Base-by-base conservation (phyloP, 1,139 yeast species). In the Candida buenavistaensis region DNA sequence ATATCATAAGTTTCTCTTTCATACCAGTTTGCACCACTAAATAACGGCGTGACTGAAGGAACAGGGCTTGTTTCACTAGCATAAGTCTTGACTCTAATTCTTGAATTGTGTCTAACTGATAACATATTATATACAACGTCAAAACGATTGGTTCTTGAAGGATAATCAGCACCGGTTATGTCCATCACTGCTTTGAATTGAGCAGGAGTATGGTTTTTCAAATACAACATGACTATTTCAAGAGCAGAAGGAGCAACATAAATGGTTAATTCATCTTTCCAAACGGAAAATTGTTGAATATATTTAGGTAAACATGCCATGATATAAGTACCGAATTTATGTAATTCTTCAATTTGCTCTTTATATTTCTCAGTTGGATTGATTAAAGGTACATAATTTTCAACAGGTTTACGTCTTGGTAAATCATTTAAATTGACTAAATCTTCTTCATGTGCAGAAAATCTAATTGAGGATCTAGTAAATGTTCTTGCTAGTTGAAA, bases 1-100 rank as follows among this genome's bases (percentile, higher is more conserved):
- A 86, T 72, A 57, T 86, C 95, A 59, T 84, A 86, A 10, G 94
- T 80, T 61, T 86, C 95, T 61, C 95, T 78, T 66, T 86, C 95
- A 56, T 78, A 83, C 96, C 96, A 87, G 65, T 87, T 86, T 44
- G 89, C 83, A 44, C 95, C 95, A 57, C 80, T 79, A 59, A 65
- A 85, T 41, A 87, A 55, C 14, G 80, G 78, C 13, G 82, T 80
- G 41, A 83, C 62, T 37, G 89, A 80, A 28, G 96, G 96, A 41
- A 87, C 95, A 6, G 94, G 78, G 34, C 84, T 74, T 35, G 85
- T 78, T 61, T 87, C 96, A 40, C 80, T 80, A 15, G 96, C 95
- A 54, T 84, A 87, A 15, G 96, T 86, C 71, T 87, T 87, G 55
- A 87, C 90, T 61, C 95, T 75, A 57, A 87, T 84, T 60, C 96